These are phyloP conservation scores for Entelexis paramagnoliae DNA, from an alignment of 1,139 yeast species.

Conservation along the genomic window DNA sequence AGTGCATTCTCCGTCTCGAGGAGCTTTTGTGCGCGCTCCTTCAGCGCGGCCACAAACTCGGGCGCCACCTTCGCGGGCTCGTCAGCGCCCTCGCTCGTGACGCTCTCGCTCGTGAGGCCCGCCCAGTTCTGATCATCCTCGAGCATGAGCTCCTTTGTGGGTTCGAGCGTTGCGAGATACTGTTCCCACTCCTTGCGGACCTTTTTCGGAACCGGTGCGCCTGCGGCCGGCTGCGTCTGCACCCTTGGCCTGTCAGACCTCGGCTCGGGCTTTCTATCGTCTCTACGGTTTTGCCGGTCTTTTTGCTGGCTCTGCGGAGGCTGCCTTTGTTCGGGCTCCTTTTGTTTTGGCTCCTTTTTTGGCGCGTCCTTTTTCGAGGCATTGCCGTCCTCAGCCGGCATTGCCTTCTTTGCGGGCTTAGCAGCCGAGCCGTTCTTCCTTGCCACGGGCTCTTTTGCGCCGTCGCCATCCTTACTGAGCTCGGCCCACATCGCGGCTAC, in stretches of 20 bases:
- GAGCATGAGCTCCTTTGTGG: slow-evolving; percentile 5
- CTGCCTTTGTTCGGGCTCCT: not conserved
- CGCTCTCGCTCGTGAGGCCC: not conserved
- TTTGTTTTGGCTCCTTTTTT: not conserved
- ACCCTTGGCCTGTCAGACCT: not conserved
- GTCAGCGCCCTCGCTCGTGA: not conserved
- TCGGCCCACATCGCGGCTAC: slow-evolving; percentile 55
- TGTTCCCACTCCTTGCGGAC: slow-evolving; percentile 14
- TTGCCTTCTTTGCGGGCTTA: slow-evolving; percentile 9
- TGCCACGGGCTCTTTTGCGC: not conserved
- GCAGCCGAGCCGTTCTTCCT: not conserved
- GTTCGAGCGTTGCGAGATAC: slow-evolving; percentile 9
- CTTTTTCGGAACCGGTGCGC: slow-evolving; percentile 14
- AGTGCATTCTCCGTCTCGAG: slow-evolving; percentile 61
- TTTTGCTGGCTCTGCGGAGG: not conserved
- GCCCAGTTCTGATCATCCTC: slow-evolving; percentile 14
- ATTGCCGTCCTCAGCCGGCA: not conserved
- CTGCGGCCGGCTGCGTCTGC: not conserved
- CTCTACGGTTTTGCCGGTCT: not conserved
- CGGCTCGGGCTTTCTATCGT: not conserved
- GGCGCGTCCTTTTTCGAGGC: not conserved
- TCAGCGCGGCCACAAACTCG: slow-evolving; percentile 46
- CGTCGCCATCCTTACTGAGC: slow-evolving; percentile 9
- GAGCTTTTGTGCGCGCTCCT: slow-evolving; percentile 54
- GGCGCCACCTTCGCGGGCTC: slow-evolving; percentile 32